phyloP scores from a whole-genome alignment of 2,329 filamentous ascomycete species.

The Zelopaecilomyces penicillatus region DNA sequence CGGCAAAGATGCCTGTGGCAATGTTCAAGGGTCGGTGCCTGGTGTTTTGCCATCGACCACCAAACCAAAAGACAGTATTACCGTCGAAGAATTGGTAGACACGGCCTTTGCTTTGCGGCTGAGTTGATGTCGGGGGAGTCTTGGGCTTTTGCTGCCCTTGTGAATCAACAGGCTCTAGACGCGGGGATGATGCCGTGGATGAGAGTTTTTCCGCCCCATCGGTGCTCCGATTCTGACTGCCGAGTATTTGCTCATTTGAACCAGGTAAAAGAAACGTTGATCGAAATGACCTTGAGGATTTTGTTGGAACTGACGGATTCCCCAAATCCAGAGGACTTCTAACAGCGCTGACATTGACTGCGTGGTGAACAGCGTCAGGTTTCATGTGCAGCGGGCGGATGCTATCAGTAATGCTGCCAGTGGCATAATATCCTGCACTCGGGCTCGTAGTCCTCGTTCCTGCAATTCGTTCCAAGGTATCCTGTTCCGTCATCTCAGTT shows the following conservation, averaged over 20 bases:
- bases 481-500: slow-evolving; percentile 71
- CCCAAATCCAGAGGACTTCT: slow-evolving; percentile 47
- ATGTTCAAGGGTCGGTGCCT: slow-evolving; percentile 82
- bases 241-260: slow-evolving; percentile 41
- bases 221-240: slow-evolving; percentile 46
- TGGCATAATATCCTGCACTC: slow-evolving; percentile 47
- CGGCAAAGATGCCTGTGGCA: slow-evolving; percentile 70
- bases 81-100: slow-evolving; percentile 93
- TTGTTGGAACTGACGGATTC: slow-evolving; percentile 54
- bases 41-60: slow-evolving; percentile 82
- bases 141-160: slow-evolving; percentile 11
- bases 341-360: slow-evolving; percentile 50
- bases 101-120: slow-evolving; percentile 37
- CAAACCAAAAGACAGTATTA: slow-evolving; percentile 83
- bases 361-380: slow-evolving; percentile 19
- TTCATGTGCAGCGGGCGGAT: slow-evolving; percentile 62
- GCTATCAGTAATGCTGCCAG: slow-evolving; percentile 65
- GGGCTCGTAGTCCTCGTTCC: slow-evolving; percentile 59
- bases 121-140: slow-evolving; percentile 25
- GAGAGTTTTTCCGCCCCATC: slow-evolving; percentile 75
- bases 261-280: slow-evolving; percentile 63
- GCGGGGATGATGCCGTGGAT: slow-evolving; percentile 69
- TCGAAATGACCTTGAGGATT: slow-evolving; percentile 67
- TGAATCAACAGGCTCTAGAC: slow-evolving; percentile 42
- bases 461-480: slow-evolving; percentile 60